Evolutionary conservation across 116 monocot species (phyloP), one percentile per base, ranked within the genome.

Genomic region (Dioscorea cayenensis): DNA sequence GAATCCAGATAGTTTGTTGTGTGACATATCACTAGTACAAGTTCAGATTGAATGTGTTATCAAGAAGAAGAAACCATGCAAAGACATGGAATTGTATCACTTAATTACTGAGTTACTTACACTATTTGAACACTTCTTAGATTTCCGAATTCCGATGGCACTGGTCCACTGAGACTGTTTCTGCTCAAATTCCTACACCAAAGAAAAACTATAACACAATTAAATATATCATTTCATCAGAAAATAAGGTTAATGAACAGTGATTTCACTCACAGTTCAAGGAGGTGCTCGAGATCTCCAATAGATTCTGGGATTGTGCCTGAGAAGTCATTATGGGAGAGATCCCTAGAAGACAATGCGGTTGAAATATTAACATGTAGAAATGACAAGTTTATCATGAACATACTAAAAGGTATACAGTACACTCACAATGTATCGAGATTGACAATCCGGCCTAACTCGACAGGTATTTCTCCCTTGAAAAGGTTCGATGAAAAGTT

Each of bases 251-350:
- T 59, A 20, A 59, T 14, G 43, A 43, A 43, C 43, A n/a, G 55
- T 11, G 10, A 18, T 62, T 28, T 62, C 5, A 79, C 83, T 76
- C 83, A 97, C 97, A 97, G 63, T 72, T 83, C 80, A 71, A 97
- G 93, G 75, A 97, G 93, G 66, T 97, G 97, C 76, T 97, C 97
- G 28, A 97, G 89, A 75, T 93, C 86, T 36, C 97, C 97, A 75
- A 93, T 38, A 63, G 97, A 93, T 43, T 81, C 78, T 22, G 97
- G 97, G 83, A 97, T 77, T 7, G 70, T 71, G 27, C 94, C 97
- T 25, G 81, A 86, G 68, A 97, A 90, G 59, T 83, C 7, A 71
- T 97, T 97, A 73, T 73, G 65, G 10, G 97, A 97, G 52, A 97
- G 86, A 73, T 97, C 97, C 75, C 97, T 97, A 75, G 28, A 78